Evolutionary conservation across 2,329 filamentous ascomycete genomes (phyloP), one percentile per base, ranked within the genome.

Genomic region (Xylariales sp.): DNA sequence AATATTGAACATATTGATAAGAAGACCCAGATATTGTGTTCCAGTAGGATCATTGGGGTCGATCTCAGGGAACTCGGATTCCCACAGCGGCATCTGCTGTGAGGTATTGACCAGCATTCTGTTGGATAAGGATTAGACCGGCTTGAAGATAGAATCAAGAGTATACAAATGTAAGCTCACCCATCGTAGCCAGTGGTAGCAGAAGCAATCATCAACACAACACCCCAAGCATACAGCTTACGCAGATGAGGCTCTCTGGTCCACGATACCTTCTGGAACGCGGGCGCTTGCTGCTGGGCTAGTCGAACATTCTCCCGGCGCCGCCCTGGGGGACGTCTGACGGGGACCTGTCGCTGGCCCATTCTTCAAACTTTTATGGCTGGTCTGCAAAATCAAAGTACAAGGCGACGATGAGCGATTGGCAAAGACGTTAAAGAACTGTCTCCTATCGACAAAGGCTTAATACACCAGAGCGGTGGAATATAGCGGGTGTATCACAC

Each of bases 141-240:
- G 16, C 5, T 23, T 8, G 10, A 19, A 18, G n/a, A 5, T 12
- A 14, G 7, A 34, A 6, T 13, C 16, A 37, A 10, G n/a, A 11
- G 10, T n/a, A 7, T 15, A 13, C 23, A 25, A 8, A 10, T 11
- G 24, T 29, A 13, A 17, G 19, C 48, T 48, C 43, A 66, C 63
- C 76, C 75, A 58, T 82, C 77, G 52, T 79, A 81, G 37, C 76
- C 76, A 6, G 75, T 80, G 20, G 76, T 80, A 29, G 76, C 76
- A 20, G 76, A 80, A 11, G 74, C 76, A 40, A 81, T 62, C 56
- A 76, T 74, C 40, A 82, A 63, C 41, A 80, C 67, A 15, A 67
- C 57, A 41, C 64, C 66, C 53, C 69, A 67, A 35, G 65, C 64
- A 51, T 80, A 80, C 10, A 80, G 67, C 52, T 66, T 72, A 37